phyloP scores from a whole-genome alignment of 305 asterid species.

The Fraxinus angustifolia region DNA sequence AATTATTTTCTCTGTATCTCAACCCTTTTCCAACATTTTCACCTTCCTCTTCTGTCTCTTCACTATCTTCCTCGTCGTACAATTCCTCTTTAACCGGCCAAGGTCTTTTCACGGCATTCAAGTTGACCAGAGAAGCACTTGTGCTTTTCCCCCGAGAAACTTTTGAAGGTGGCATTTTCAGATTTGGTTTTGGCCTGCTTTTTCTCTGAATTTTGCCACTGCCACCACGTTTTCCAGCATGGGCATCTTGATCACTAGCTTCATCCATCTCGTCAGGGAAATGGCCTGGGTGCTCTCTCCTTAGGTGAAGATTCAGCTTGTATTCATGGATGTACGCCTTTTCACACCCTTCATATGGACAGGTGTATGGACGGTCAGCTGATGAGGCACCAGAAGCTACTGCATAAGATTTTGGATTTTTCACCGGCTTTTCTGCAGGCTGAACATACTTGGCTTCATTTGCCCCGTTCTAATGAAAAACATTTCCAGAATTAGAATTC shows the following conservation, averaged over 20 bases:
- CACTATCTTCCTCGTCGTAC: constrained; percentile 84
- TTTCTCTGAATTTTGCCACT: constrained; percentile 58
- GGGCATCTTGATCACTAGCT: constrained; percentile 68
- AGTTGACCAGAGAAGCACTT: constrained; percentile 39
- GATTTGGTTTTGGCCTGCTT: constrained; percentile 68
- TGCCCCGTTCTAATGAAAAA: constrained; percentile 35
- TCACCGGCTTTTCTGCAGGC: constrained; percentile 59
- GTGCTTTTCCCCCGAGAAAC: constrained; percentile 52
- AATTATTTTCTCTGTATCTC: constrained; percentile 61
- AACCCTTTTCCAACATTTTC: constrained; percentile 69
- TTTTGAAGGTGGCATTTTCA: constrained; percentile 75
- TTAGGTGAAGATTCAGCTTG: constrained; percentile 90
- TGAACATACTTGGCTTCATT: constrained; percentile 54
- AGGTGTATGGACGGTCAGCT: constrained; percentile 77
- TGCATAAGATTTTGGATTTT: constrained; percentile 51
- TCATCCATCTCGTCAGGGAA: constrained; percentile 79
- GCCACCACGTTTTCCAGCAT: constrained; percentile 49
- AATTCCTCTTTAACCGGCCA: constrained; percentile 62
- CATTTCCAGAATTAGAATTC: constrained; percentile 11
- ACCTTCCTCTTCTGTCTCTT: constrained; percentile 92
- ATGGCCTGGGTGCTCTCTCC: constrained; percentile 92
- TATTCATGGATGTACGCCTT: constrained; percentile 98
- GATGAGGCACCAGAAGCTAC: constrained; percentile 59
- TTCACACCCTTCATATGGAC: constrained; percentile 93
- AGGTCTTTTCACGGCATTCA: constrained; percentile 45